A percentile compares a stretch with the other conserved stretches of the same genome.
Conservation (phyloP, 179 eudicot species). For the Vitellaria paradoxa region DNA sequence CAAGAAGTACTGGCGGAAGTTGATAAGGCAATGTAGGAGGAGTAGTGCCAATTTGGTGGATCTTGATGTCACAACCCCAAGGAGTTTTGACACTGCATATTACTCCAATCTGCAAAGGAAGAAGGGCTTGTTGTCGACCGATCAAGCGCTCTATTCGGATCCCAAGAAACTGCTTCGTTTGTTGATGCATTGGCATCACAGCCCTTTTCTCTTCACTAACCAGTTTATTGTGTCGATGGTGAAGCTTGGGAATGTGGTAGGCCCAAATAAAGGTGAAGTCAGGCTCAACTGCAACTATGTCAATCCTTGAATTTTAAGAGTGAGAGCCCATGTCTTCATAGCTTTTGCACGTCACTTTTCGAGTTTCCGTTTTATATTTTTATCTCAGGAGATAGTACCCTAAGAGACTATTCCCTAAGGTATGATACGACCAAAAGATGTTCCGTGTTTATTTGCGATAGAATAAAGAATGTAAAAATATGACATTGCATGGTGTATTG, state of each 20-base stretch:
- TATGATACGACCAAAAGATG: no score
- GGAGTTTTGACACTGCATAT: constrained; percentile 49
- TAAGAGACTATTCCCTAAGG: no score
- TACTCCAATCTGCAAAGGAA: constrained; percentile 54
- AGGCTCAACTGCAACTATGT: constrained; percentile 46
- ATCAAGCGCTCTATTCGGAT: constrained; percentile 55
- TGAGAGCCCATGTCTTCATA: no score
- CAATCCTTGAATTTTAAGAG: constrained; percentile 11
- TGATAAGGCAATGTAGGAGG: constrained; percentile 66
- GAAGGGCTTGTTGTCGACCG: constrained; percentile 66
- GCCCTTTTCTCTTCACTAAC: constrained; percentile 21
- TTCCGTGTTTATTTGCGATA: no score
- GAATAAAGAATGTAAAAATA: no score
- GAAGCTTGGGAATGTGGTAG: constrained; percentile 59
- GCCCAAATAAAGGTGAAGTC: constrained; percentile 61
- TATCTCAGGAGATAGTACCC: no score
- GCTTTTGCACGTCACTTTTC: no score
- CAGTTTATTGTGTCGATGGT: constrained; percentile 67
- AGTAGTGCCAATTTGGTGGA: constrained; percentile 36
- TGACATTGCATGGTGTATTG: no score
- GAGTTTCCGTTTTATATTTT: no score
- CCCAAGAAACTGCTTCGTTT: constrained; percentile 40
- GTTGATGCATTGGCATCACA: constrained; percentile 44
- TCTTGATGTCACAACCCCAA: constrained; percentile 60
- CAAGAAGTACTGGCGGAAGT: constrained; percentile 45